Conservation (phyloP, 192 early-diverging fungal genomes). For the Funneliformis geosporum region DNA sequence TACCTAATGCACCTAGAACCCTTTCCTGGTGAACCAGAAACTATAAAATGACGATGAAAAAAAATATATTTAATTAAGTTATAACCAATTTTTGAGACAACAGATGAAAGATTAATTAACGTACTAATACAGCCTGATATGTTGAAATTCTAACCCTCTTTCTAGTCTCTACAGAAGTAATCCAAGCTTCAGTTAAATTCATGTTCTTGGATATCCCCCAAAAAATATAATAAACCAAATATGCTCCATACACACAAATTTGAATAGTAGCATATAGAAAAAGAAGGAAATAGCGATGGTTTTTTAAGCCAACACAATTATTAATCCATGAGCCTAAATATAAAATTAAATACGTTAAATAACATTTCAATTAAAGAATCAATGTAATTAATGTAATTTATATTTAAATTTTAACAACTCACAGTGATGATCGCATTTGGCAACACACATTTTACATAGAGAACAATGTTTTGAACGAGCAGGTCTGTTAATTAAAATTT, state of each 20-base stretch:
- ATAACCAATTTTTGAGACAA: neutral
- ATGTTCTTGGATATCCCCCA: conserved; percentile 35
- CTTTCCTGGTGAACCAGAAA: conserved; percentile 53
- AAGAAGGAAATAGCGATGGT: conserved; percentile 54
- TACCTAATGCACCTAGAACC: conserved; percentile 50
- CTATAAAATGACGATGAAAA: conserved; percentile 29
- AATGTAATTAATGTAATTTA: neutral
- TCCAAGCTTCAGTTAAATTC: conserved; percentile 36
- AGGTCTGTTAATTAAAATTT: conserved; percentile 39
- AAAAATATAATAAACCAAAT: conserved; percentile 47
- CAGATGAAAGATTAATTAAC: conserved; percentile 4
- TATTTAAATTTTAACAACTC: neutral
- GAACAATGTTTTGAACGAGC: conserved; percentile 61
- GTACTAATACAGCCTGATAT: conserved; percentile 50
- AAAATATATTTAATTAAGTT: neutral
- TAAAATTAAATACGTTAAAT: neutral
- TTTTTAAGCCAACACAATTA: conserved; percentile 54
- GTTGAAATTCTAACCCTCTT: conserved; percentile 26
- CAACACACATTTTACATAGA: conserved; percentile 54
- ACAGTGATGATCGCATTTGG: conserved; percentile 55
- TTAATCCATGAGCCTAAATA: conserved; percentile 52
- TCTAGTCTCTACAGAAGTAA: conserved; percentile 33
- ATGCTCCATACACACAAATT: conserved; percentile 53
- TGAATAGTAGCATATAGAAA: conserved; percentile 51
- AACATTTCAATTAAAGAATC: neutral